Percentiles rank a stretch among this genome's conserved stretches.
phyloP scores from a whole-genome alignment of 139 green algal genomes.

The Tetradesmus lagerheimii region DNA sequence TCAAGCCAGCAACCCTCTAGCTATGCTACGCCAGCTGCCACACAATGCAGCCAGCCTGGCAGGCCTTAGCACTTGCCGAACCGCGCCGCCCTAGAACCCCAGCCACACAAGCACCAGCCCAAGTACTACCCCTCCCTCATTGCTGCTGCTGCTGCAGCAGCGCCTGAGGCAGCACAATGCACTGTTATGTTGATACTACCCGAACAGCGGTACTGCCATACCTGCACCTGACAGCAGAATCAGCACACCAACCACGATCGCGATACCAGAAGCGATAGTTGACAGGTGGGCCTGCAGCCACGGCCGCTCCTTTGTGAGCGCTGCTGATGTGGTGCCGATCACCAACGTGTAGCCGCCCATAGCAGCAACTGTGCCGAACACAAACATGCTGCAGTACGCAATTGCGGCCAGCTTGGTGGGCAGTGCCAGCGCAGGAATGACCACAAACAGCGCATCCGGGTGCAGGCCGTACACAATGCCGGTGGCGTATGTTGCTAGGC shows the following conservation, averaged over 20 bases:
- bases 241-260: constrained; percentile 78
- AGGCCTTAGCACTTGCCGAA: too few relatives aligned
- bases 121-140: too few relatives aligned
- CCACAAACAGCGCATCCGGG: constrained; percentile 96
- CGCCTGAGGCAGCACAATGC: too few relatives aligned
- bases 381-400: constrained; percentile 95
- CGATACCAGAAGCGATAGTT: constrained; percentile 71
- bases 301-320: constrained; percentile 75
- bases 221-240: constrained; percentile 76
- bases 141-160: too few relatives aligned
- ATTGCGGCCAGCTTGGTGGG: constrained; percentile 90
- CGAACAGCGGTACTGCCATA: constrained; percentile 75
- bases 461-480: constrained; percentile 98
- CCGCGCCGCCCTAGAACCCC: too few relatives aligned
- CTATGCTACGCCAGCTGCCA: too few relatives aligned
- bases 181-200: not conserved
- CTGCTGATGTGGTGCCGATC: constrained; percentile 83
- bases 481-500: constrained; percentile 87
- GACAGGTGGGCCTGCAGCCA: constrained; percentile 80
- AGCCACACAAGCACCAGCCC: too few relatives aligned
- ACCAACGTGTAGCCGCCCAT: constrained; percentile 97
- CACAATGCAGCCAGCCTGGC: too few relatives aligned
- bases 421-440: constrained; percentile 96
- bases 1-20: too few relatives aligned
- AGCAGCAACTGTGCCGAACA: constrained; percentile 93